These are phyloP conservation scores for Miscanthus sacchariflorus DNA, from an alignment of 202 grass and related monocot genomes.

Conservation along the genomic window DNA sequence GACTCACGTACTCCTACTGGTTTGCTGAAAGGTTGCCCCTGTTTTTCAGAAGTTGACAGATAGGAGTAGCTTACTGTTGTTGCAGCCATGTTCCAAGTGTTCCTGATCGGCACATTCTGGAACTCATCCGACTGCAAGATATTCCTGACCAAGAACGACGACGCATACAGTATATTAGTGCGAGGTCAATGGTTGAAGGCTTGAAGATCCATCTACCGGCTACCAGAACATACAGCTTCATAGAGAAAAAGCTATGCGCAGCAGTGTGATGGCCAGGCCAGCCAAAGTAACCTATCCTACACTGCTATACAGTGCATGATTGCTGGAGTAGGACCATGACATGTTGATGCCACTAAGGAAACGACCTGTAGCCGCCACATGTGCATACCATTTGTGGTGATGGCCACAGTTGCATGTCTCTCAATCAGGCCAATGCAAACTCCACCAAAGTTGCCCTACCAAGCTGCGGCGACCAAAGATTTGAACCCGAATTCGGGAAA, in stretches of 20 bases:
- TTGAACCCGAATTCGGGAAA: constrained; percentile 32
- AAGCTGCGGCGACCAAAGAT: neutral
- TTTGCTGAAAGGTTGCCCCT: neutral
- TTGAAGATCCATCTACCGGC: constrained; percentile 12
- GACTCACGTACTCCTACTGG: no score
- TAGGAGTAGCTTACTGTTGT: neutral
- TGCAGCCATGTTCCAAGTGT: neutral
- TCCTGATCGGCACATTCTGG: constrained; percentile 35
- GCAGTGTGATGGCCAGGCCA: constrained; percentile 4
- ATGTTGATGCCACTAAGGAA: constrained; percentile 29
- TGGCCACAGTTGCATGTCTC: constrained; percentile 6
- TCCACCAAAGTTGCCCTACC: neutral
- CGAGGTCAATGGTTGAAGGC: neutral
- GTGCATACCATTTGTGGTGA: constrained; percentile 12
- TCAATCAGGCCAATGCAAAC: neutral
- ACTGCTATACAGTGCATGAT: constrained; percentile 6
- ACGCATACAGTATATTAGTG: neutral
- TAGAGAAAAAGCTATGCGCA: neutral
- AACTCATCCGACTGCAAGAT: constrained; percentile 8
- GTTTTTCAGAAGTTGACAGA: neutral
- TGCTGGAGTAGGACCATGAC: neutral
- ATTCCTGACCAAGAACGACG: neutral
- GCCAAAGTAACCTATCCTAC: neutral
- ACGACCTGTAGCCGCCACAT: constrained; percentile 30
- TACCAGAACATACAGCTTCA: constrained; percentile 10